A percentile compares a stretch with the other conserved stretches of the same genome.
Conservation (phyloP, 192 early-diverging fungal species). For the Podila verticillata region DNA sequence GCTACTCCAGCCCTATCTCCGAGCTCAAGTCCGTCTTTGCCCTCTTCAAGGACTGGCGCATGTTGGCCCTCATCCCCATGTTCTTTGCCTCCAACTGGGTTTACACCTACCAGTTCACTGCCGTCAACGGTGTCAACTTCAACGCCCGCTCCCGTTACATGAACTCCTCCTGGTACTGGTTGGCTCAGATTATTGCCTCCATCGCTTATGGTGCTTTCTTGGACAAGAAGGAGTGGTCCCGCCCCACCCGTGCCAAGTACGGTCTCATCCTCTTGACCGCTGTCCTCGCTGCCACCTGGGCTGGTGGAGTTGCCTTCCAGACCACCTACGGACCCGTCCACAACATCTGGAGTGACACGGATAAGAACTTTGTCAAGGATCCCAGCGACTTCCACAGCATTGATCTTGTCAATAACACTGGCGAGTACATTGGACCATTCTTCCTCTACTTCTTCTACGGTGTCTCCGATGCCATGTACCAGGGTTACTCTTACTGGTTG, state of each 20-base stretch:
- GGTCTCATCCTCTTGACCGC: constrained; percentile 60
- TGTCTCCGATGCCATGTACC: constrained; percentile 84
- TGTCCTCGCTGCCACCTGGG: constrained; percentile 67
- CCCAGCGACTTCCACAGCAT: constrained; percentile 34
- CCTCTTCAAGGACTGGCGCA: constrained; percentile 73
- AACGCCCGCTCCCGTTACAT: constrained; percentile 70
- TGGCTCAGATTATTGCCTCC: constrained; percentile 77
- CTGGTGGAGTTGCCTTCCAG: constrained; percentile 67
- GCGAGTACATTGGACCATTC: constrained; percentile 63
- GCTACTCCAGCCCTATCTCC: constrained; percentile 69
- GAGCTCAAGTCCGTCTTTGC: constrained; percentile 61
- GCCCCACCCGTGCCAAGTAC: constrained; percentile 71
- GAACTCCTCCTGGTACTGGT: constrained; percentile 81
- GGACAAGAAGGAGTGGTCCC: constrained; percentile 61
- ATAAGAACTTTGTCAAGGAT: constrained; percentile 13
- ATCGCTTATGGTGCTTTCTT: constrained; percentile 68
- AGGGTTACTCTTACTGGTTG: constrained; percentile 83
- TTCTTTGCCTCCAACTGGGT: constrained; percentile 81
- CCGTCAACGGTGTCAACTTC: constrained; percentile 69
- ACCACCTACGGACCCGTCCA: constrained; percentile 51
- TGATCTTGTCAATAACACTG: constrained; percentile 26
- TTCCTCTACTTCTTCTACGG: constrained; percentile 82
- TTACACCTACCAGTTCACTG: constrained; percentile 73
- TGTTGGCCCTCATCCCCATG: constrained; percentile 73
- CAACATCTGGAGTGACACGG: neutral